These are phyloP conservation scores for Cinchona pubescens DNA, from an alignment of 257 asterid genomes.

Conservation along the genomic window DNA sequence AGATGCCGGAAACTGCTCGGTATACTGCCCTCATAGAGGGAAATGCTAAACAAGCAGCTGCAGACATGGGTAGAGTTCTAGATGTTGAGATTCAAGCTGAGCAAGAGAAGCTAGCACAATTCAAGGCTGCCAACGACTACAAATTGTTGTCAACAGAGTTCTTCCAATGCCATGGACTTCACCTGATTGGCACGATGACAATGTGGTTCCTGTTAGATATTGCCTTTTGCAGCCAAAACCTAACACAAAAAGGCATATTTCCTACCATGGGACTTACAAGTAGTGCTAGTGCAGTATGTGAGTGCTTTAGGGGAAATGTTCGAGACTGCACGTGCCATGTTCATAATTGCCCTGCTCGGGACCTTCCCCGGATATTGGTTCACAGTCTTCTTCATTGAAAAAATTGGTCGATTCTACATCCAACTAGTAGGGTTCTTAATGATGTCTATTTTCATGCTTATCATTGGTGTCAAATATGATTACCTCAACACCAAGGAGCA, in stretches of 20 bases:
- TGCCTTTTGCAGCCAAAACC: conserved; percentile 32
- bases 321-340: conserved; percentile 33
- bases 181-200: conserved; percentile 26
- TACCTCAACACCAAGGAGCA: conserved; percentile 15
- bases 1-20: conserved; percentile 37
- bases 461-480: conserved; percentile 22
- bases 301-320: conserved; percentile 28
- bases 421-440: conserved; percentile 30
- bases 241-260: conserved; percentile 32
- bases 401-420: conserved; percentile 28
- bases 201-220: conserved; percentile 32
- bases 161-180: conserved; percentile 24
- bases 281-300: neutral
- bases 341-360: conserved; percentile 28
- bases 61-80: conserved; percentile 26
- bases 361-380: conserved; percentile 35
- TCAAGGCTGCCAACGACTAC: conserved; percentile 26
- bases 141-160: conserved; percentile 21
- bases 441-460: conserved; percentile 33
- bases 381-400: conserved; percentile 30
- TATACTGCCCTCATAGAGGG: conserved; percentile 34
- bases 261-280: conserved; percentile 27
- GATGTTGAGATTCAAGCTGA: conserved; percentile 28
- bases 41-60: conserved; percentile 31
- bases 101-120: conserved; percentile 22